Base-by-base conservation (phyloP, 2,329 filamentous ascomycete species). In the Talaromyces sp. region DNA sequence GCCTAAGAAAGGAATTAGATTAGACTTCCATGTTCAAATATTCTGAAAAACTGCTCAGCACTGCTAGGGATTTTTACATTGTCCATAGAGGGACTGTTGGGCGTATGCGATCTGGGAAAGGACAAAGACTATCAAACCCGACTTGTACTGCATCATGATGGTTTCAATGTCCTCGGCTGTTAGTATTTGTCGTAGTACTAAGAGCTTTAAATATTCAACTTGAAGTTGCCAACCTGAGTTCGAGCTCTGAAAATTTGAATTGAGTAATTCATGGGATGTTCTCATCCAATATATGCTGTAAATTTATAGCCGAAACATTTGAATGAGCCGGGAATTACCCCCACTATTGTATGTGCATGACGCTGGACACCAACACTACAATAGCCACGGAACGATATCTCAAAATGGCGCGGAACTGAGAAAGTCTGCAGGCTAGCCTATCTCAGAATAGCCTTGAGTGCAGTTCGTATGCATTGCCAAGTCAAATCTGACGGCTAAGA, bases 321-420 rank as follows among this genome's bases (percentile, higher is more conserved):
- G 11, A 10, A 10, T 11, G 17, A 35, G 3, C 24, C 16, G 8
- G 5, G 7, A 16, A 27, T 11, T 17, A 44, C 11, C 6, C 14
- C 1, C 3, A 3, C 4, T 19, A 14, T 2, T 32, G 8, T 17
- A 19, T n/a, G 14, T 9, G 11, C 16, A 6, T 35, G 32, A 14
- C 1, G 24, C 20, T 41, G 13, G 41, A 36, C 16, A 24, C 36
- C 30, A 40, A 42, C 16, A 19, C 47, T 43, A n/a, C 20, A 54
- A 54, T 16, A 29, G 46, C 35, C 52, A 47, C 47, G 52, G 52
- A 51, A 39, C 30, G 16, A 42, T 33, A 51, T 54, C 52, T 54
- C 47, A 51, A 54, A 54, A 51, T 27, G 47, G 41, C 41, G 36
- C 52, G 52, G 52, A 50, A 32, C 14, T 3, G 49, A 19, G 27